Percentiles rank a stretch among this genome's conserved stretches.
Conservation (phyloP, 768 basidiomycete genomes). For the Suillus sp. region DNA sequence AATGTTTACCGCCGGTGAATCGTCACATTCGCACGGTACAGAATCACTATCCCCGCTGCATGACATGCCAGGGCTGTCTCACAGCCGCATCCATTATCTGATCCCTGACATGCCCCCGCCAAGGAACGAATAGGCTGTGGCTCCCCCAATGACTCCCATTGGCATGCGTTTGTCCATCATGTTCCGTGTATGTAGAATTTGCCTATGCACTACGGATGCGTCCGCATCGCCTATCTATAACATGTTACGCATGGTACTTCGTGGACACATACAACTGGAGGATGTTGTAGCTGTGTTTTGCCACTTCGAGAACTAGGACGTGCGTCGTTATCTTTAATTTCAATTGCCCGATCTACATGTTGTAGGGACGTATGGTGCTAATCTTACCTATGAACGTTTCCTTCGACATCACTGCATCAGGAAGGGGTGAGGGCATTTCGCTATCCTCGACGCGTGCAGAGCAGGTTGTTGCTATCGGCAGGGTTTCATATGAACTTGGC, state of each 20-base stretch:
- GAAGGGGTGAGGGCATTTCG: constrained; percentile 7
- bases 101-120: constrained; percentile 59
- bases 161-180: constrained; percentile 1
- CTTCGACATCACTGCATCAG: constrained; percentile 4
- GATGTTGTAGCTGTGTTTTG: constrained; percentile 6
- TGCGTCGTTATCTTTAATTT: constrained; percentile 19
- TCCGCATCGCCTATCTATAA: constrained; percentile 10
- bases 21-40: constrained; percentile 31
- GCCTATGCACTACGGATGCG: constrained; percentile 1
- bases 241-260: not conserved
- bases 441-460: constrained; percentile 8
- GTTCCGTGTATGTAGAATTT: constrained; percentile 5
- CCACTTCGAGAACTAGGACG: constrained; percentile 5
- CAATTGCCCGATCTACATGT: constrained; percentile 14
- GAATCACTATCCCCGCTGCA: constrained; percentile 5
- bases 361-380: constrained; percentile 4
- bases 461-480: not conserved
- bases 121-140: constrained; percentile 27
- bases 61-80: constrained; percentile 31
- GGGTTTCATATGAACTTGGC: not conserved
- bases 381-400: constrained; percentile 1
- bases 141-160: not conserved
- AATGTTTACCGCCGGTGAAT: constrained; percentile 25
- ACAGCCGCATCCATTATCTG: constrained; percentile 56
- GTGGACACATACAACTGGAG: not conserved